phyloP scores from a whole-genome alignment of 768 basidiomycete genomes.

The Termitomyces sp. region DNA sequence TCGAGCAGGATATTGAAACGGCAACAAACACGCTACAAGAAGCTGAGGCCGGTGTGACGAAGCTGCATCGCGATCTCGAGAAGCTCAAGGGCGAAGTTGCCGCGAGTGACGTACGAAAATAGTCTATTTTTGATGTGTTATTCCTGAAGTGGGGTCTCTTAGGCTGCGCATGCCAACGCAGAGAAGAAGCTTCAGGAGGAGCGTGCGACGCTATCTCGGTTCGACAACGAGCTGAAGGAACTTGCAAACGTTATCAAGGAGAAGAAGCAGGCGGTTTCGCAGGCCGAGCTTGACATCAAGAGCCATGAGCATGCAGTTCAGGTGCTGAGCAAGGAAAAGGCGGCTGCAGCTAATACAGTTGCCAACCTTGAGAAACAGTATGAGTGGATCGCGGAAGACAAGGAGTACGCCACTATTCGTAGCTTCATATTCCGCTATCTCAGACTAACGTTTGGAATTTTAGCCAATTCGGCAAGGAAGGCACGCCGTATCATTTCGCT shows the following conservation, averaged over 20 bases:
- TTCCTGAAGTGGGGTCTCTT: not conserved
- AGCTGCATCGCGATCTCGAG: constrained; percentile 61
- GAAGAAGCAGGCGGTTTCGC: constrained; percentile 69
- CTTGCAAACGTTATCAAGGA: constrained; percentile 80
- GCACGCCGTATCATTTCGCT: constrained; percentile 80
- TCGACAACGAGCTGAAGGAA: constrained; percentile 84
- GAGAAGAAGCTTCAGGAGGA: constrained; percentile 79
- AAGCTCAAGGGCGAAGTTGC: constrained; percentile 51
- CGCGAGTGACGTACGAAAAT: constrained; percentile 39
- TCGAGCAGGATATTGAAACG: constrained; percentile 67
- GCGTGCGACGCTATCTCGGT: constrained; percentile 81
- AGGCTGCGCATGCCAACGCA: constrained; percentile 63
- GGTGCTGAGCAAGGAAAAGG: constrained; percentile 62
- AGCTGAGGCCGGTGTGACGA: constrained; percentile 44
- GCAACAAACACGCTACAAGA: constrained; percentile 45
- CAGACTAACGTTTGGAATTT: too few species aligned
- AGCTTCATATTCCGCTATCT: too few species aligned
- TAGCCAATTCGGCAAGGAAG: constrained; percentile 83
- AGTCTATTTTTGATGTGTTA: not conserved
- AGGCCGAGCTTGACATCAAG: constrained; percentile 65
- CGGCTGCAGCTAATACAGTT: constrained; percentile 48
- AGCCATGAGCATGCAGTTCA: constrained; percentile 71
- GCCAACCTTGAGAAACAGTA: constrained; percentile 75
- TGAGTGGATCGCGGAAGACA: constrained; percentile 88
- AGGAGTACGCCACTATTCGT: constrained; percentile 75